phyloP scores from a whole-genome alignment of 2,329 filamentous ascomycete species.

The Rosellinia necatrix region DNA sequence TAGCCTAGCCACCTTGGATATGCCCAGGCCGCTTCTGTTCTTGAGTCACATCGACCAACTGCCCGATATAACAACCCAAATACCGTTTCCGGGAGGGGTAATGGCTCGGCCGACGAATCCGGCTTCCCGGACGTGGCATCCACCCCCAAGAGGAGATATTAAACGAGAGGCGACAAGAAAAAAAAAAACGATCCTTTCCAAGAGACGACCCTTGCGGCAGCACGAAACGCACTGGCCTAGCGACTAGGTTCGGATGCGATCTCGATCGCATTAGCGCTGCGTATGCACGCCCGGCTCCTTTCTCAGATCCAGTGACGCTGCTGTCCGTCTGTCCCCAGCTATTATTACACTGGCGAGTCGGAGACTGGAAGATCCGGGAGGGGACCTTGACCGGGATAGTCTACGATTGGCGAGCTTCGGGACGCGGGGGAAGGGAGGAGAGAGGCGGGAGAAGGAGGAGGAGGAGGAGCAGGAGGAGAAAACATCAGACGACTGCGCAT shows the following conservation, averaged over 20 bases:
- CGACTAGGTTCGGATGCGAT: slow-evolving; percentile 9
- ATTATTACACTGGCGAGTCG: neutral
- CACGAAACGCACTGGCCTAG: too few relatives aligned
- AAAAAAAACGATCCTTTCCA: too few relatives aligned
- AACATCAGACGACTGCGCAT: too few relatives aligned
- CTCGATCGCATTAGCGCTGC: slow-evolving; percentile 5
- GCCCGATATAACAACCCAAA: neutral
- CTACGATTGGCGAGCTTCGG: neutral
- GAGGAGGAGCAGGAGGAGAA: too few relatives aligned
- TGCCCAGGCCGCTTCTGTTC: neutral
- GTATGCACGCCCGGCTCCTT: neutral
- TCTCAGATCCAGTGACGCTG: neutral
- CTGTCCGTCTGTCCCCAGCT: too few relatives aligned
- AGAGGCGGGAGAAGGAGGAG: too few relatives aligned
- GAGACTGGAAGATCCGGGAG: slow-evolving; percentile 4
- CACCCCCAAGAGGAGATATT: slow-evolving; percentile 3
- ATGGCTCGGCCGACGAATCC: neutral
- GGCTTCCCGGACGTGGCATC: neutral
- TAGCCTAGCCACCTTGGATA: neutral
- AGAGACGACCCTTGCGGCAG: too few relatives aligned
- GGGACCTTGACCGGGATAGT: neutral
- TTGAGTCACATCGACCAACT: slow-evolving; percentile 6
- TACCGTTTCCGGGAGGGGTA: neutral
- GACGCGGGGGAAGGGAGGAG: neutral
- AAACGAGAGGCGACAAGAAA: slow-evolving; percentile 1